These are phyloP conservation scores for Xylaria hypoxylon DNA, from an alignment of 2,329 filamentous ascomycete species.

Conservation along the genomic window DNA sequence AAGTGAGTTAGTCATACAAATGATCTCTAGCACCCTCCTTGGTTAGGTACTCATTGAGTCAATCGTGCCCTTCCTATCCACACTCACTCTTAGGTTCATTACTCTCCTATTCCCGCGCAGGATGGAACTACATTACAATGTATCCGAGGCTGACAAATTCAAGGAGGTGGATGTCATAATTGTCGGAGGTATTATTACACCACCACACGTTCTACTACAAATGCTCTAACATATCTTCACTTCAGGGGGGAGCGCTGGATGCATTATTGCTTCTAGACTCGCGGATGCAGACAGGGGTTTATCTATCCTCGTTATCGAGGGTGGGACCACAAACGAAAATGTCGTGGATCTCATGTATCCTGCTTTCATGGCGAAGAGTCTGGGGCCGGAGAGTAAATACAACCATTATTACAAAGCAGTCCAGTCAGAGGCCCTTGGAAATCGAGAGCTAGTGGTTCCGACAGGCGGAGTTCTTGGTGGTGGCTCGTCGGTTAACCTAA, in stretches of 20 bases:
- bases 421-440: background rate
- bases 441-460: slow-evolving; percentile 32
- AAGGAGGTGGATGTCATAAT: slow-evolving; percentile 41
- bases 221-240: background rate
- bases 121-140: no score
- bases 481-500: slow-evolving; percentile 62
- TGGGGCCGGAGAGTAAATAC: slow-evolving; percentile 11
- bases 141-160: no score
- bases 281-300: slow-evolving; percentile 39
- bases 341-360: slow-evolving; percentile 27
- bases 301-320: slow-evolving; percentile 39
- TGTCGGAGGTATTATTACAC: slow-evolving; percentile 41
- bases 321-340: slow-evolving; percentile 33
- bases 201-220: no score
- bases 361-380: slow-evolving; percentile 21
- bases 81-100: no score
- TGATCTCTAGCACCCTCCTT: no score
- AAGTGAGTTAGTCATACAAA: no score
- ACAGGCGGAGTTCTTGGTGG: slow-evolving; percentile 62
- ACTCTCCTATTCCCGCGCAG: no score
- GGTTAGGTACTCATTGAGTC: no score
- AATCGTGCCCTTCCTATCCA: no score
- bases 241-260: slow-evolving; percentile 38
- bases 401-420: slow-evolving; percentile 26
- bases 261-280: slow-evolving; percentile 41